Conservation (phyloP, 2,329 filamentous ascomycete genomes). For the Colletotrichum orchidophilum region DNA sequence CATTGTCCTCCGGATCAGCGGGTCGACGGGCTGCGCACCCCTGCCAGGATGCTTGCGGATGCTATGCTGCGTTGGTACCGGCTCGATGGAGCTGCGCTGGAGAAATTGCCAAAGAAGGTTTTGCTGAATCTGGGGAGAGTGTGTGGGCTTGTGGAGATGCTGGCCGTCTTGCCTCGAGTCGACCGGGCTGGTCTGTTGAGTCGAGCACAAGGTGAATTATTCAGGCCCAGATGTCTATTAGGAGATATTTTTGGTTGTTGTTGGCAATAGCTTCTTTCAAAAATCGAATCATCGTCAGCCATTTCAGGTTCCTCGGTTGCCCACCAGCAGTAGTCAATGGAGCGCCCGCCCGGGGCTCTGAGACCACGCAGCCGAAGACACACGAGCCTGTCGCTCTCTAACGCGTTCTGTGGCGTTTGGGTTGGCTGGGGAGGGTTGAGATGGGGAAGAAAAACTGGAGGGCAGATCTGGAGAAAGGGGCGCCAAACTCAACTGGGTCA, state of each 20-base stretch:
- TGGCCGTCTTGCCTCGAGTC: slow-evolving; percentile 26
- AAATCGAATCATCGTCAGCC: not conserved
- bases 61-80: not conserved
- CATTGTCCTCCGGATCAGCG: slow-evolving; percentile 31
- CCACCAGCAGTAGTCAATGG: not conserved
- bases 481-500: slow-evolving; percentile 10
- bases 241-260: not conserved
- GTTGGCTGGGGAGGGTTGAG: not conserved
- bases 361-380: slow-evolving; percentile 1
- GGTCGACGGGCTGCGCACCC: slow-evolving; percentile 31
- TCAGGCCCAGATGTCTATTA: not conserved
- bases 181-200: not conserved
- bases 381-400: slow-evolving; percentile 13
- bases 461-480: slow-evolving; percentile 22
- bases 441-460: slow-evolving; percentile 14
- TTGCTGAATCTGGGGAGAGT: slow-evolving; percentile 21
- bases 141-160: slow-evolving; percentile 30
- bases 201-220: not conserved
- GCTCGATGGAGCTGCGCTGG: not conserved
- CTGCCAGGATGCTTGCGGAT: slow-evolving; percentile 16
- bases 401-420: slow-evolving; percentile 9
- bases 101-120: slow-evolving; percentile 22
- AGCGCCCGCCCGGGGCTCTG: not conserved
- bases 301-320: not conserved
- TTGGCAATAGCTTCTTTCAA: slow-evolving; percentile 10